Base-by-base conservation (phyloP, 176 grass and related monocot species). In the Avena sativa region DNA sequence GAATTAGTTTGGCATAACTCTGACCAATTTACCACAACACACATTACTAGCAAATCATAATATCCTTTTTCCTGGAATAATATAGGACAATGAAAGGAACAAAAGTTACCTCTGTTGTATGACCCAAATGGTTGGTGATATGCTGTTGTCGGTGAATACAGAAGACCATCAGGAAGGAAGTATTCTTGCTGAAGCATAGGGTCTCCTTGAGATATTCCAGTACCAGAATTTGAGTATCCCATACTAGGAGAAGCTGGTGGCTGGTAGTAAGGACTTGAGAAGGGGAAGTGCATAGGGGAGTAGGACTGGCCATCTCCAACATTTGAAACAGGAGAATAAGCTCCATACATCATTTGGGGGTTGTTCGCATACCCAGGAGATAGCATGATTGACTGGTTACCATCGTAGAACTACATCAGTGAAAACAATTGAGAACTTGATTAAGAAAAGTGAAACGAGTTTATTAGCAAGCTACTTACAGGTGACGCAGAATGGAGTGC, bases 341-440 rank as follows among this genome's bases (percentile, higher is more conserved):
- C n/a, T 76, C 93, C 90, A 84, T 94, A 94, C 83, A 87, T 91
- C 90, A 92, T 92, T 76, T 94, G 93, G 44, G 92, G 92, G 36
- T 91, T 94, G 78, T 83, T 92, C 66, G 66, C 85, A 86, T 94
- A 94, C 48, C 93, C 90, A 87, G 93, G 28, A 84, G 87, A 86
- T 68, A 89, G 66, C 85, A 94, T 89, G 32, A 94, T 10, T 52
- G 89, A 94, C 64, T 89, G 85, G 70, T 91, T 93, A n/a, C 89
- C 90, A 63, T 89, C 88, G 75, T 95, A 95, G 74, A 93, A 61
- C 71, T 89, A 74, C 91, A 93, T 86, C 74, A 84, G 25, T 1
- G 67, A 69, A 79, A 82, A 75, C 26, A 78, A 10, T 79, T 80
- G 68, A 28, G 79, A 83, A 59, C 9, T 70, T 73, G 0, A 74